Base-by-base conservation (phyloP, 352 stramenopile species). In the Halophytophthora batemanensis region DNA sequence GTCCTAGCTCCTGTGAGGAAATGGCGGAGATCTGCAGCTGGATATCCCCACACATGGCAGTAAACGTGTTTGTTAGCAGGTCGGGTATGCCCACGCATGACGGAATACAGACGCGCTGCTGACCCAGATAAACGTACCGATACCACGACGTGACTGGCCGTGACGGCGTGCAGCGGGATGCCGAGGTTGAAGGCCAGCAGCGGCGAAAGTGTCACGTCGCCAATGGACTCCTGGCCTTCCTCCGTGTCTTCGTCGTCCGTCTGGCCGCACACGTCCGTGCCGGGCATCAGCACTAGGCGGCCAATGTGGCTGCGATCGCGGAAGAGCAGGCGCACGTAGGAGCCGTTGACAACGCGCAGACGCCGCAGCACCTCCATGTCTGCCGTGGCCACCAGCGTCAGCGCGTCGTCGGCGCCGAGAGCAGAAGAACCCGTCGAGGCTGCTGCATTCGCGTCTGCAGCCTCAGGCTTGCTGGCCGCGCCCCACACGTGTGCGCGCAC, bases 101-200 rank as follows among this genome's bases (percentile, higher is more conserved):
- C 19, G 17, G 18, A 22, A 38, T 36, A 33, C 10, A 37, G 39
- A 23, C 23, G 33, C 35, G 10, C 7, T 18, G 10, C 7, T 18
- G 11, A 6, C 10, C 35, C 18, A 15, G 12, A 15, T 10, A 5
- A 19, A 50, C 58, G 34, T 45, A 87, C 77, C 36, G 50, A 50
- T 18, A 71, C 54, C 2, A 37, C 56, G 10, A 71, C 66, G 7
- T 60, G 59, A 8, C 19, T 39, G 23, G 50, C 40, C 19, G 41
- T 71, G 36, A 64, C 48, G 6, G 72, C 54, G 36, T 80, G 61
- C 29, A 86, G 55, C 11, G 59, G 48, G 40, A 92, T 71, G 0
- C 75, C 76, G 39, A 92, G 67, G 34, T 92, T 92, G 60, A 89
- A 90, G 15, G 82, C 82, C 31, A 92, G 45, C 43, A 92, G 61